These are phyloP conservation scores for Spencermartinsiella europaea DNA, from an alignment of 805 yeast genomes.

Conservation along the genomic window DNA sequence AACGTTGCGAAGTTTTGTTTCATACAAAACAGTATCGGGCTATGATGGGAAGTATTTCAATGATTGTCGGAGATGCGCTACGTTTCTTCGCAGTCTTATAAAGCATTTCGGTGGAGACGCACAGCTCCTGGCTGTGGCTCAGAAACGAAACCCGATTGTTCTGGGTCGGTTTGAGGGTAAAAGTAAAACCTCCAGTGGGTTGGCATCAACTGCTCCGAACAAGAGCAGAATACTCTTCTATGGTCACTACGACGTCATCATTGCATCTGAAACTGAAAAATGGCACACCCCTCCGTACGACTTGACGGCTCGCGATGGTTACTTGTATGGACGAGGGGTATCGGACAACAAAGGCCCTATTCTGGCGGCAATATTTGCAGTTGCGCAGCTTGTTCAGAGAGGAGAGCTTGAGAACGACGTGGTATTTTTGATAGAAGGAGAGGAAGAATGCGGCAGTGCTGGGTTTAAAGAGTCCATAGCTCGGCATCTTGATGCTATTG, in stretches of 20 bases:
- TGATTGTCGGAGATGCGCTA: conserved; percentile 84
- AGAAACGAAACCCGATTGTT: conserved; percentile 77
- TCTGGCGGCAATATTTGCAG: conserved; percentile 80
- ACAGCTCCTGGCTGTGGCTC: conserved; percentile 61
- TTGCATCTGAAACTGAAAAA: conserved; percentile 53
- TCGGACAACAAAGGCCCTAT: conserved; percentile 95
- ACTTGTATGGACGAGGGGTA: conserved; percentile 85
- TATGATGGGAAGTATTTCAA: conserved; percentile 61
- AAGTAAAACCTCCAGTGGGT: conserved; percentile 10
- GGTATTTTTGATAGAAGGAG: conserved; percentile 85
- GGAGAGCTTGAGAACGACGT: conserved; percentile 62
- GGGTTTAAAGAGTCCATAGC: conserved; percentile 73
- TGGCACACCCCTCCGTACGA: conserved; percentile 82
- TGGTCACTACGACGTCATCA: conserved; percentile 94
- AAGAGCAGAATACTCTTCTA: conserved; percentile 59
- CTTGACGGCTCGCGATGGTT: conserved; percentile 75
- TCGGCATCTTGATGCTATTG: conserved; percentile 47
- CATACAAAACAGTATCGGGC: conserved; percentile 75
- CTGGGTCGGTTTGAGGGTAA: conserved; percentile 55
- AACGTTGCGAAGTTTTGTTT: conserved; percentile 55
- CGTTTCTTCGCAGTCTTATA: conserved; percentile 57
- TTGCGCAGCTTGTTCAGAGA: conserved; percentile 58
- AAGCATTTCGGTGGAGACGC: conserved; percentile 61
- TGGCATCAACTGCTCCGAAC: no score
- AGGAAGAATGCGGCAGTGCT: conserved; percentile 88